Evolutionary conservation across 2,329 filamentous ascomycete genomes (phyloP), one percentile per base, ranked within the genome.

Genomic region (Onygenales sp.): DNA sequence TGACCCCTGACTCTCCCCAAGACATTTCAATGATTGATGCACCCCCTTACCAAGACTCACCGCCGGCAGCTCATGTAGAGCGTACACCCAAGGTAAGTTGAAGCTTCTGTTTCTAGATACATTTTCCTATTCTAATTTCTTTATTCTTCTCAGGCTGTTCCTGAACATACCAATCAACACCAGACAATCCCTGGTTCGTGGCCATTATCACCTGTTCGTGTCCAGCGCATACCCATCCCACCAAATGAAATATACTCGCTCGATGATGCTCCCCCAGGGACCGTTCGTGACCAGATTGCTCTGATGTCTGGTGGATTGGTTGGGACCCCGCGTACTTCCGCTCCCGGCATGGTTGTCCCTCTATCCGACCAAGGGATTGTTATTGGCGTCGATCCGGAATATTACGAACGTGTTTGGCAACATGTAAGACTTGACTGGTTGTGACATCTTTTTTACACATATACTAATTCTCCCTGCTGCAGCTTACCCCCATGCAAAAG

Each of bases 231-330:
- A n/a, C 8, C 49, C 9, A 36, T 43, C 10, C 49, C 49, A 37
- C 27, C 49, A 14, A 52, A 11, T 52, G 40, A 44, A 32, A n/a
- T 37, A 43, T 52, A 36, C 42, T 21, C 17, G n/a, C 5, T 36
- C 31, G 34, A 13, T 39, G 46, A 48, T 36, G 45, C 13, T 2
- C 36, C 27, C 17, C 3, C 11, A 3, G 33, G 17, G 17, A 32
- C 39, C 36, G 32, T 17, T 21, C 50, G 50, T 36, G 50, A 52
- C 33, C 40, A 52, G n/a, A 33, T 52, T 39, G 50, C 50, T 11
- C 21, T 45, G 17, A 52, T 52, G 50, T 36, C 50, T 4, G 50
- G 50, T 27, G 50, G 31, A 21, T 31, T 42, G 37, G 39, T 42
- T 33, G 49, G 32, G 33, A 17, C n/a, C 13, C 32, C n/a, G 34